Evolutionary conservation across 1,139 yeast species (phyloP).

Genomic region (Candida sanyaensis): DNA sequence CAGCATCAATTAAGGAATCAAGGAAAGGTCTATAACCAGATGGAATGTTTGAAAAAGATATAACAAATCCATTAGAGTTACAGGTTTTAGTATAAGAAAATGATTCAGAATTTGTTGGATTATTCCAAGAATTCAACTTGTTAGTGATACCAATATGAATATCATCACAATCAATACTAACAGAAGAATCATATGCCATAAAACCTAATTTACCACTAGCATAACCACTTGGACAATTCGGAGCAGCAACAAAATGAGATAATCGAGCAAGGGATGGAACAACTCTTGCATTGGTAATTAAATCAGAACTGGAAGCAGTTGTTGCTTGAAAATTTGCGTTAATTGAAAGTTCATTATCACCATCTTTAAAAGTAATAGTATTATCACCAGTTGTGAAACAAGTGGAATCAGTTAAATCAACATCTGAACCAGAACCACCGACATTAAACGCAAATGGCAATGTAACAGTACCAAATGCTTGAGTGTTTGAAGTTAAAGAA

Average conservation of each 20-base stretch:
- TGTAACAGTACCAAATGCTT: constrained; percentile 19
- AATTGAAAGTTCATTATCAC: constrained; percentile 14
- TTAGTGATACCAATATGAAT: constrained; percentile 21
- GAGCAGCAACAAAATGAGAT: constrained; percentile 19
- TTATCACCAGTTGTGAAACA: constrained; percentile 22
- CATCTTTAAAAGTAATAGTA: constrained; percentile 24
- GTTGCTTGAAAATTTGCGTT: constrained; percentile 3
- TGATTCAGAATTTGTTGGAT: constrained; percentile 16
- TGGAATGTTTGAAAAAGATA: constrained; percentile 23
- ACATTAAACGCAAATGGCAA: constrained; percentile 27
- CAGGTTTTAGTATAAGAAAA: constrained; percentile 16
- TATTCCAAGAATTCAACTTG: constrained; percentile 21
- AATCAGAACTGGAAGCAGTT: neutral
- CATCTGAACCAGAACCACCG: constrained; percentile 20
- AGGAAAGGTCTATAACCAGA: constrained; percentile 29
- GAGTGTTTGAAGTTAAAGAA: constrained; percentile 6
- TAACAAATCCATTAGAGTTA: constrained; percentile 10
- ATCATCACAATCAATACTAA: constrained; percentile 42
- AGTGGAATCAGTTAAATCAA: constrained; percentile 20
- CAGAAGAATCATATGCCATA: constrained; percentile 84
- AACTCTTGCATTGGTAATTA: constrained; percentile 4
- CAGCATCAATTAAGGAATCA: neutral
- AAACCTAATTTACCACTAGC: constrained; percentile 88
- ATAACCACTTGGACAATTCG: constrained; percentile 27
- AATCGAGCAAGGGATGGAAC: constrained; percentile 15